A percentile compares a stretch with the other conserved stretches of the same genome.
These are phyloP conservation scores for Huiozyma sinensis DNA, from an alignment of 805 yeast species.

Conservation along the genomic window DNA sequence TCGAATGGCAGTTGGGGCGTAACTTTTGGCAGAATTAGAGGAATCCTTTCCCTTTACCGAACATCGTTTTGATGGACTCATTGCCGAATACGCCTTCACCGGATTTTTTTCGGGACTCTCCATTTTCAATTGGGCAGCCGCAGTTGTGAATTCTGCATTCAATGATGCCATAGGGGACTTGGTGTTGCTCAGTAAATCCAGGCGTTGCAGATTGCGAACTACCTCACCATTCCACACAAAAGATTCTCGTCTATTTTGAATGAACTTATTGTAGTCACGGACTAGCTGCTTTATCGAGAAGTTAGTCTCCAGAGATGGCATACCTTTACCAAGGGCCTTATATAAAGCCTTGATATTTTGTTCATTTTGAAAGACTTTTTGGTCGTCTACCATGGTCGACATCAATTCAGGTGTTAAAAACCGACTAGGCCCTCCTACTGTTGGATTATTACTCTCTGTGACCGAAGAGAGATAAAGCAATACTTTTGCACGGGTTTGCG, in stretches of 20 bases:
- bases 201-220: slow-evolving; percentile 10
- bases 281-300: slow-evolving; percentile 19
- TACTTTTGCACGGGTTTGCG: slow-evolving; percentile 70
- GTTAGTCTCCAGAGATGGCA: slow-evolving; percentile 1
- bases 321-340: slow-evolving; percentile 7
- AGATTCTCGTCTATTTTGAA: slow-evolving; percentile 19
- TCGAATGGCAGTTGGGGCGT: no score
- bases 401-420: slow-evolving; percentile 22
- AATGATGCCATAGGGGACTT: not conserved
- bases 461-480: slow-evolving; percentile 36
- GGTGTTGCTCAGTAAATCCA: slow-evolving; percentile 15
- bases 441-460: slow-evolving; percentile 15
- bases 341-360: slow-evolving; percentile 17
- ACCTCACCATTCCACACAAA: slow-evolving; percentile 23
- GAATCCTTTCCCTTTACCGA: no score
- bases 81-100: not conserved
- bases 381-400: slow-evolving; percentile 20
- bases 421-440: slow-evolving; percentile 21
- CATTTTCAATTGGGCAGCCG: slow-evolving; percentile 18
- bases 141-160: slow-evolving; percentile 18
- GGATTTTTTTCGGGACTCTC: slow-evolving; percentile 4
- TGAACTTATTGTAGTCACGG: slow-evolving; percentile 20
- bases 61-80: no score
- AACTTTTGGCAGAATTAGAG: no score
- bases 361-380: slow-evolving; percentile 15